phyloP scores from a whole-genome alignment of 208 protist genomes.

The Wallacemonas sp. region DNA sequence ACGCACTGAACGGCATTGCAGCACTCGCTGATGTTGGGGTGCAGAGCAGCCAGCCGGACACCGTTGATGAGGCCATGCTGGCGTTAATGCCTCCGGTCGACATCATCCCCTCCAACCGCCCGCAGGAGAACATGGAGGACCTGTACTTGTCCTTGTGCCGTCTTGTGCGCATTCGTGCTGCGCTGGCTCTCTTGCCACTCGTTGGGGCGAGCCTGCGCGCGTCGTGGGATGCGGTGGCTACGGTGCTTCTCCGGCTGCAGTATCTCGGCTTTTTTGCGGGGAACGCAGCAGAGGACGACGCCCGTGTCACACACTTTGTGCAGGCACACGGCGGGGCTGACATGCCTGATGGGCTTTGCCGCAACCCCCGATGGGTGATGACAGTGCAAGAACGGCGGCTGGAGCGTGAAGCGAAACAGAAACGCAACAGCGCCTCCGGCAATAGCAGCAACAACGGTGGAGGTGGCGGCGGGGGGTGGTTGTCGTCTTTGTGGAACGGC shows the following conservation, averaged over 20 bases:
- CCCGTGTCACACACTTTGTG: neutral
- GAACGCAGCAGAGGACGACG: neutral
- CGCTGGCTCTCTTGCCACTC: slow-evolving; percentile 42
- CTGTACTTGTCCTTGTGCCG: slow-evolving; percentile 36
- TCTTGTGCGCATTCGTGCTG: slow-evolving; percentile 40
- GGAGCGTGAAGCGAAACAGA: slow-evolving; percentile 25
- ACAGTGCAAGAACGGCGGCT: slow-evolving; percentile 12
- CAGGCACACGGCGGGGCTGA: neutral
- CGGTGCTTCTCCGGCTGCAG: slow-evolving; percentile 38
- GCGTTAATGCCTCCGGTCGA: slow-evolving; percentile 28
- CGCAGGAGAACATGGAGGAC: slow-evolving; percentile 31
- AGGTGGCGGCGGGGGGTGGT: slow-evolving; percentile 47
- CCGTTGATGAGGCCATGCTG: slow-evolving; percentile 42
- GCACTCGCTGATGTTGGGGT: slow-evolving; percentile 25
- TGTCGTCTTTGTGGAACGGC: slow-evolving; percentile 47
- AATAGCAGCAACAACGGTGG: slow-evolving; percentile 10
- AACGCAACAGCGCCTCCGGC: neutral
- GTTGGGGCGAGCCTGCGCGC: slow-evolving; percentile 28
- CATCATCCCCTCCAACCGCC: slow-evolving; percentile 27
- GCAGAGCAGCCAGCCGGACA: slow-evolving; percentile 17
- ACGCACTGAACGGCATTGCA: slow-evolving; percentile 31
- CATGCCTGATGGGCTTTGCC: neutral
- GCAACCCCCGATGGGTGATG: slow-evolving; percentile 6
- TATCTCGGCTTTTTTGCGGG: slow-evolving; percentile 38
- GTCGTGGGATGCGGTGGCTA: slow-evolving; percentile 36